phyloP scores from a whole-genome alignment of 345 rosid genomes.

The Rhizophora apiculata region DNA sequence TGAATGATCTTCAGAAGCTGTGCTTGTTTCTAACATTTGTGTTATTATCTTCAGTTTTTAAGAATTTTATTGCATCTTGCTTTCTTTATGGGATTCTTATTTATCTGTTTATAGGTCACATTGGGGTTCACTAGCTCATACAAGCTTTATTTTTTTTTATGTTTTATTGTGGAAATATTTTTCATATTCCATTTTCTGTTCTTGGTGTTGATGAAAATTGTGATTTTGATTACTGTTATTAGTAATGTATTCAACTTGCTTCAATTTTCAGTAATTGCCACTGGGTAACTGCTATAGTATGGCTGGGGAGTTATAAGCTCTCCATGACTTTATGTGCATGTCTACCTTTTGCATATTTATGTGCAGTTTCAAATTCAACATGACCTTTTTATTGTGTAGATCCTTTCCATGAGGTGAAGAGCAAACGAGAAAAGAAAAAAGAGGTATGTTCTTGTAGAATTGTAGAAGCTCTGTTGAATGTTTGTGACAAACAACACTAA shows the following conservation, averaged over 20 bases:
- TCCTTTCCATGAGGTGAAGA: constrained; percentile 96
- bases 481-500: neutral
- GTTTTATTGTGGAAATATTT: neutral
- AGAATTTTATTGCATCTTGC: no score
- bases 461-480: neutral
- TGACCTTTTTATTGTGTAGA: constrained; percentile 40
- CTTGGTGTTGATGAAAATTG: neutral
- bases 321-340: neutral
- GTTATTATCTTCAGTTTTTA: neutral
- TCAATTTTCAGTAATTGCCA: neutral
- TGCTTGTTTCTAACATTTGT: neutral
- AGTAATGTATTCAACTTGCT: neutral
- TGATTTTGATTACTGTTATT: neutral
- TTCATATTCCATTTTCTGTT: neutral
- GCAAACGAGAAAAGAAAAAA: constrained; percentile 91
- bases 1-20: neutral
- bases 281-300: neutral
- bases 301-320: neutral
- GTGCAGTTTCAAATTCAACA: neutral
- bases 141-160: neutral
- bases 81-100: no score
- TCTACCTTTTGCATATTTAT: neutral
- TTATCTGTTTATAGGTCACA: neutral
- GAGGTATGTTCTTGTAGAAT: constrained; percentile 48
- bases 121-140: neutral